Evolutionary conservation across 768 basidiomycete genomes (phyloP), one percentile per base, ranked within the genome.

Genomic region (Boletus edulis): DNA sequence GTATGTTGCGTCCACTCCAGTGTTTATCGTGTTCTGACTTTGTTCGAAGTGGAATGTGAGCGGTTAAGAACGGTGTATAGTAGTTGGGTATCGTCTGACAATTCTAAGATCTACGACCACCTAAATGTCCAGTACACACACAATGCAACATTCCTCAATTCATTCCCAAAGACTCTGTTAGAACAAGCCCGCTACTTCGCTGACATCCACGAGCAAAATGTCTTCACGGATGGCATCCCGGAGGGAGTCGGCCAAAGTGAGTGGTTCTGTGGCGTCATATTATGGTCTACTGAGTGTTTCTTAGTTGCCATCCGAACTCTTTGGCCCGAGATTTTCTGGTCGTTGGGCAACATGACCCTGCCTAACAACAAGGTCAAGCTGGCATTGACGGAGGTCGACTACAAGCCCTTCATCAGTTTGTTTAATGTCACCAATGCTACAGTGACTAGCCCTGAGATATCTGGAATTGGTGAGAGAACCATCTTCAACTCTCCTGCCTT

Each of bases 341-440:
- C 87, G 20, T 78, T 94, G 56, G 82, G 89, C 62, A 85, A 84
- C 64, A 87, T 95, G 74, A 82, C 87, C 15, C 83, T 83, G 73
- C 78, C 85, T 57, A 79, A 77, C 58, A 87, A 90, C 72, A 85
- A 85, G 32, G 80, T 94, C 52, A 86, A 90, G 67, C 76, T 94
- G 68, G 79, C 86, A 64, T 72, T 92, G 62, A 79, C 88, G 57
- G 82, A 87, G 72, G 82, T 86, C 8, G 88, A 90, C 57, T 94
- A 94, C 76, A 91, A 94, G 72, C 86, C 91, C 12, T 91, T 94
- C 78, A 86, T 94, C 65, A 90, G 89, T 34, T 73, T 94, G 67
- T 88, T 95, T 79, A 82, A 84, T 59, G 82, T 88, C 67, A 86
- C 88, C 17, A 88, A 87, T 49, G 76, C 86, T 54, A 69, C 76